Conservation (phyloP, 768 basidiomycete genomes). For the Ephemerocybe angulata region DNA sequence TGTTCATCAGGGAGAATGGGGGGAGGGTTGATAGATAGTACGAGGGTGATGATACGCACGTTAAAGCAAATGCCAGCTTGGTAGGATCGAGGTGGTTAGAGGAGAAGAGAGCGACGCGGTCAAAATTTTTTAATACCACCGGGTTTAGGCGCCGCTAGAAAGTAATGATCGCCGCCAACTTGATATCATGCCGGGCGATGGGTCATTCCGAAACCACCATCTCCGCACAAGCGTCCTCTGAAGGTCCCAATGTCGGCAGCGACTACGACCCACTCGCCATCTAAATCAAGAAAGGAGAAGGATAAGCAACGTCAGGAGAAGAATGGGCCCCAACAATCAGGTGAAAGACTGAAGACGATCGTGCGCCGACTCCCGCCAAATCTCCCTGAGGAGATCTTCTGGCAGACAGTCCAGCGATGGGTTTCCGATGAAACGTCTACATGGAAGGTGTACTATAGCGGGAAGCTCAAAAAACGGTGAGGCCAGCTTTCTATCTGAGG, state of each 20-base stretch:
- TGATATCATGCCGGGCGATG: slow-evolving; percentile 8
- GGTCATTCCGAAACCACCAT: slow-evolving; percentile 6
- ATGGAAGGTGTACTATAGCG: slow-evolving; percentile 66
- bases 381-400: slow-evolving; percentile 89
- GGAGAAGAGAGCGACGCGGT: not conserved
- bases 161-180: slow-evolving; percentile 1
- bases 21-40: not conserved
- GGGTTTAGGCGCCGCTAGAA: slow-evolving; percentile 21
- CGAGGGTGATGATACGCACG: not conserved
- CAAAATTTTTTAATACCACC: not conserved
- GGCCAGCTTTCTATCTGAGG: slow-evolving; percentile 16
- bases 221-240: not conserved
- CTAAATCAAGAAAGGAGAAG: slow-evolving; percentile 33
- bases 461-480: slow-evolving; percentile 70
- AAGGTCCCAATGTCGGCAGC: slow-evolving; percentile 20
- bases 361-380: slow-evolving; percentile 88
- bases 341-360: slow-evolving; percentile 78
- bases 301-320: slow-evolving; percentile 33
- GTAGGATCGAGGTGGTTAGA: not conserved
- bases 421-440: slow-evolving; percentile 65
- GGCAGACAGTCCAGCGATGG: slow-evolving; percentile 87
- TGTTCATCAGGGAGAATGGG: slow-evolving; percentile 41
- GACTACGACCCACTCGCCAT: slow-evolving; percentile 17
- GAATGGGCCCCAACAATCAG: slow-evolving; percentile 26
- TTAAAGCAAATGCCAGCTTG: not conserved